Conservation (phyloP, 2,329 filamentous ascomycete species). For the Bipolaris victoriae region DNA sequence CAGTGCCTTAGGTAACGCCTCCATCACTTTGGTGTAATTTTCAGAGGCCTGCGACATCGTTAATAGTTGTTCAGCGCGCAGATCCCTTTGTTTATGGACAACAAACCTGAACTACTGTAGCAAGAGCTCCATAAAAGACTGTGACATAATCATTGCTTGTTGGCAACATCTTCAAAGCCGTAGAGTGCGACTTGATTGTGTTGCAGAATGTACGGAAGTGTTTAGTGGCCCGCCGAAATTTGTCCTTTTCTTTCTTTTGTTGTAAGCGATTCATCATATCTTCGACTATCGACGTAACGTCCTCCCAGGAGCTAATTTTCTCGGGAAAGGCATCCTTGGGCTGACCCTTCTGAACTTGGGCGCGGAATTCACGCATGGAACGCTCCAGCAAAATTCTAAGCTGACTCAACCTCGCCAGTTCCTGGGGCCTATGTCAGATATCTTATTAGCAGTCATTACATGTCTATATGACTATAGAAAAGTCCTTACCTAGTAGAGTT, state of each 20-base stretch:
- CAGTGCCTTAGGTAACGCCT: background rate
- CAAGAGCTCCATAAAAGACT: constrained; percentile 1
- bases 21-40: background rate
- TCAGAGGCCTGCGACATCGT: background rate
- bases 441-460: background rate
- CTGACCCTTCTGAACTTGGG: background rate
- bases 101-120: constrained; percentile 1
- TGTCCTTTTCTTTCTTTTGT: background rate
- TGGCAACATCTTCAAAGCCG: background rate
- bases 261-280: background rate
- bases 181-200: background rate
- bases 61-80: background rate
- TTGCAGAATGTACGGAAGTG: constrained; percentile 1
- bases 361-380: background rate
- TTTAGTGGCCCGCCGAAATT: background rate
- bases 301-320: background rate
- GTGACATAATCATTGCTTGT: background rate
- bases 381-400: background rate
- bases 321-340: background rate
- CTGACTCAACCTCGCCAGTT: background rate
- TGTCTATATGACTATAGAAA: background rate
- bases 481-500: background rate
- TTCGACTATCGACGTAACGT: background rate
- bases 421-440: background rate
- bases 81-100: background rate